Percentiles rank a stretch among this genome's conserved stretches.
Conservation (phyloP, 2,329 filamentous ascomycete species). For the Sporothrix sp. region DNA sequence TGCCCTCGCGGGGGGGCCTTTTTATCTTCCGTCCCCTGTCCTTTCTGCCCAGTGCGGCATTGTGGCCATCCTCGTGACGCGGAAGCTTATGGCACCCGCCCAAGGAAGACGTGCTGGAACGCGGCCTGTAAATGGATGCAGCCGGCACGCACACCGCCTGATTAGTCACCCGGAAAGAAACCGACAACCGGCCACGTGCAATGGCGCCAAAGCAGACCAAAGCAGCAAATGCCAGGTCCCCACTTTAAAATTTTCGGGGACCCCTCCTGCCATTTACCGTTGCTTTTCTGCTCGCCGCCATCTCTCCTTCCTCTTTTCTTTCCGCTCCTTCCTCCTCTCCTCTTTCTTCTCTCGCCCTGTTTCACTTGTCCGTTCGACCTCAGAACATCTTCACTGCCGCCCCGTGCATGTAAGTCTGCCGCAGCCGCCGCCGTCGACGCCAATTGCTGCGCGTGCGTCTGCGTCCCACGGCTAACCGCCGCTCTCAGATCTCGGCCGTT, state of each 20-base stretch:
- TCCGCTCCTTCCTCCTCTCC: not conserved
- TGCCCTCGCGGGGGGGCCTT: too few relatives aligned
- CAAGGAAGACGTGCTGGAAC: too few relatives aligned
- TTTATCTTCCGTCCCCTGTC: too few relatives aligned
- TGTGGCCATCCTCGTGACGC: too few relatives aligned
- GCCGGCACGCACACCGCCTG: not conserved
- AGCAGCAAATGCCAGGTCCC: constrained; percentile 3
- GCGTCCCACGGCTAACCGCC: not conserved
- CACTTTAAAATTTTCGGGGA: constrained; percentile 10
- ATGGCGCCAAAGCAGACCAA: constrained; percentile 10
- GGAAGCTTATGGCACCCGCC: too few relatives aligned
- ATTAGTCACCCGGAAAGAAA: constrained; percentile 9
- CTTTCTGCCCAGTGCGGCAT: too few relatives aligned
- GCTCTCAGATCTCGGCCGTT: not conserved
- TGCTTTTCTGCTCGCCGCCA: not conserved
- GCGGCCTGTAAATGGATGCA: too few relatives aligned
- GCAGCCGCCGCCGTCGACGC: not conserved
- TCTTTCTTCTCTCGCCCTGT: not conserved
- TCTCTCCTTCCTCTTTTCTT: constrained; percentile 3
- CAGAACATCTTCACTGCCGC: not conserved
- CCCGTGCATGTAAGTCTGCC: not conserved
- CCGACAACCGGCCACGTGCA: constrained; percentile 13
- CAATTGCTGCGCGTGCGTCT: not conserved
- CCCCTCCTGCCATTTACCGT: constrained; percentile 1
- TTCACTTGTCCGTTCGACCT: not conserved